These are phyloP conservation scores for Termitomyces sp. DNA, from an alignment of 768 basidiomycete species.

Conservation along the genomic window DNA sequence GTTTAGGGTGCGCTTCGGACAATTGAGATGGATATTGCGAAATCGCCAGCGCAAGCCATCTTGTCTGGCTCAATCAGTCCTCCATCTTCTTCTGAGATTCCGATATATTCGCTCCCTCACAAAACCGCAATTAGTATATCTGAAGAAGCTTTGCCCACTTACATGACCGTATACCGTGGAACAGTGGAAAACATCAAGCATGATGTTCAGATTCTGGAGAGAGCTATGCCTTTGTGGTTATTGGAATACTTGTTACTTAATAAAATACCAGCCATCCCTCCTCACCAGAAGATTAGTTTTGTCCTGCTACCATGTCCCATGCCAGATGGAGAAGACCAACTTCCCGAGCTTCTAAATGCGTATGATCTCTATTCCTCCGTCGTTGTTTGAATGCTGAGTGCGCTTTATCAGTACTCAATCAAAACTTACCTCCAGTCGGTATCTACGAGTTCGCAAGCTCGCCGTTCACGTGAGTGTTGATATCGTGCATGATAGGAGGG, in stretches of 20 bases:
- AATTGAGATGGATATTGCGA: slow-evolving; percentile 23
- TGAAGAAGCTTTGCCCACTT: slow-evolving; percentile 73
- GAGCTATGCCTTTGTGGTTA: slow-evolving; percentile 82
- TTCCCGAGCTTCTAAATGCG: slow-evolving; percentile 86
- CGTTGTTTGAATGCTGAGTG: not conserved
- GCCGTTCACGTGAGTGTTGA: slow-evolving; percentile 59
- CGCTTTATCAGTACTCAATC: slow-evolving; percentile 52
- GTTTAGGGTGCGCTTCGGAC: slow-evolving; percentile 11
- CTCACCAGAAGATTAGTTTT: slow-evolving; percentile 78
- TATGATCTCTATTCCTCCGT: slow-evolving; percentile 29
- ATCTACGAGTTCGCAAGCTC: slow-evolving; percentile 82
- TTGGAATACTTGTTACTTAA: slow-evolving; percentile 80
- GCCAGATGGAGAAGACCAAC: slow-evolving; percentile 49
- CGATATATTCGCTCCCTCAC: slow-evolving; percentile 52
- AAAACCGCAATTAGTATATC: slow-evolving; percentile 69
- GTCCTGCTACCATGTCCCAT: slow-evolving; percentile 74
- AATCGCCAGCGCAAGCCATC: slow-evolving; percentile 49
- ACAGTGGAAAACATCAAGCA: slow-evolving; percentile 46
- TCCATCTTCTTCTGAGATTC: slow-evolving; percentile 68
- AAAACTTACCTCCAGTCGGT: slow-evolving; percentile 84
- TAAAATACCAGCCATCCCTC: slow-evolving; percentile 43
- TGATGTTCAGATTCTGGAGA: slow-evolving; percentile 52
- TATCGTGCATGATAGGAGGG: not conserved
- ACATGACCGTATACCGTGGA: slow-evolving; percentile 74
- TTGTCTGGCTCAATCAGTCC: slow-evolving; percentile 55